Conservation (phyloP, 2,329 filamentous ascomycete species). For the Colletotrichum destructivum region DNA sequence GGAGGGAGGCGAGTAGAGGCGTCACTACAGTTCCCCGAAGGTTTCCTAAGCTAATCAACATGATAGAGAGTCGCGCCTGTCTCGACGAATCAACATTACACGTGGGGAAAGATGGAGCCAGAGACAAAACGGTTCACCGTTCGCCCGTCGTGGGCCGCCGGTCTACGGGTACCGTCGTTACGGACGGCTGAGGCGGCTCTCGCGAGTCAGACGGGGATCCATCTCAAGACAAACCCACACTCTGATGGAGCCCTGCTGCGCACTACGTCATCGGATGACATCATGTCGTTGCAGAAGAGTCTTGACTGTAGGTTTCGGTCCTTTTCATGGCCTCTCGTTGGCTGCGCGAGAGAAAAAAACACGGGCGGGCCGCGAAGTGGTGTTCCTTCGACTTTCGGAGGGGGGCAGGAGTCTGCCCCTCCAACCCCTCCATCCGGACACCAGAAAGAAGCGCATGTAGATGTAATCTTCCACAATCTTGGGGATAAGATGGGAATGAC, state of each 20-base stretch:
- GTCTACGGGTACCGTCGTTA: neutral
- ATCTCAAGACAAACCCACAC: slow-evolving; percentile 5
- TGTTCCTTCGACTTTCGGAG: neutral
- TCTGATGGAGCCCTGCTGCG: slow-evolving; percentile 11
- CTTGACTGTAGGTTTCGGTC: slow-evolving; percentile 25
- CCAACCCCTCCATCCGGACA: slow-evolving; percentile 2
- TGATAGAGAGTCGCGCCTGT: too few species aligned
- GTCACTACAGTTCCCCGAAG: too few species aligned
- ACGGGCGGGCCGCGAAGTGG: slow-evolving; percentile 1
- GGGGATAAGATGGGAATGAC: neutral
- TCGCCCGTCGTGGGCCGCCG: neutral
- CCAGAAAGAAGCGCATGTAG: slow-evolving; percentile 1
- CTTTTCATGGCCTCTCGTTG: slow-evolving; percentile 13
- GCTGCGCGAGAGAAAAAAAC: neutral
- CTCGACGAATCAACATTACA: slow-evolving; percentile 1
- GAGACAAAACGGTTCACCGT: neutral
- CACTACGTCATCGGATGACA: slow-evolving; percentile 34
- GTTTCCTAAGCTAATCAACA: too few species aligned
- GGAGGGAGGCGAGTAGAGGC: too few species aligned
- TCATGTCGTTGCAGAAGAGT: slow-evolving; percentile 34
- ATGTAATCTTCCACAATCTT: too few species aligned
- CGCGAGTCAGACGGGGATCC: slow-evolving; percentile 18
- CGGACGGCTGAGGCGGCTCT: slow-evolving; percentile 26
- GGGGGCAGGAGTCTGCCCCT: neutral
- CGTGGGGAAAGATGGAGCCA: neutral